Evolutionary conservation across 2,329 filamentous ascomycete species (phyloP).

Genomic region (Juglanconis juglandina): DNA sequence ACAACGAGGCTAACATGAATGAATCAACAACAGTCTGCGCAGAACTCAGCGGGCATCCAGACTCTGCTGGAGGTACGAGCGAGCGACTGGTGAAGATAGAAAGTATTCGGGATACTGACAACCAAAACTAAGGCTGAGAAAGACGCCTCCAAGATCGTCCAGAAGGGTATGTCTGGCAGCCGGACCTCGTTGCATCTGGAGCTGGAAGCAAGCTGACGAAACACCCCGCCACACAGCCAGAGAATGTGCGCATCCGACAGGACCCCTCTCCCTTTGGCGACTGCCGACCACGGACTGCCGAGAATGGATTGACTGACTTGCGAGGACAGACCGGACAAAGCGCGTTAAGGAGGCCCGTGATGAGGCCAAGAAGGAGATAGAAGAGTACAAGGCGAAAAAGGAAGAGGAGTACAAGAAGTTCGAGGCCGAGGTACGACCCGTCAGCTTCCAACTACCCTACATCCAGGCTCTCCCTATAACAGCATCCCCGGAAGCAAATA

Average conservation of each 20-base stretch:
- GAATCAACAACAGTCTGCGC: conserved; percentile 68
- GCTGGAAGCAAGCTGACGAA: conserved; percentile 28
- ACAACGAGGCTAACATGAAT: conserved; percentile 22
- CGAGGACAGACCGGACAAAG: conserved; percentile 76
- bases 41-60: conserved; percentile 98
- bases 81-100: conserved; percentile 1
- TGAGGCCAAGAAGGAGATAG: conserved; percentile 97
- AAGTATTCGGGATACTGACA: conserved; percentile 14
- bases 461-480: no score
- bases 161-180: conserved; percentile 66
- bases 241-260: conserved; percentile 66
- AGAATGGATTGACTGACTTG: background rate
- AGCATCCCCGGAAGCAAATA: background rate
- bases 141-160: conserved; percentile 98
- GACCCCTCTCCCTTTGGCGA: background rate
- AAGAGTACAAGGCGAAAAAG: conserved; percentile 84
- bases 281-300: background rate
- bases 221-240: conserved; percentile 54
- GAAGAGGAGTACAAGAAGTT: conserved; percentile 95
- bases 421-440: conserved; percentile 62
- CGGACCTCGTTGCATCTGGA: background rate
- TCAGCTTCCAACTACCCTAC: background rate
- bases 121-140: conserved; percentile 71
- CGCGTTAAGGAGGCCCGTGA: conserved; percentile 93
- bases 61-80: conserved; percentile 90